A percentile compares a stretch with the other conserved stretches of the same genome.
Conservation (phyloP, 805 yeast species). For the Brettanomyces anomalus region DNA sequence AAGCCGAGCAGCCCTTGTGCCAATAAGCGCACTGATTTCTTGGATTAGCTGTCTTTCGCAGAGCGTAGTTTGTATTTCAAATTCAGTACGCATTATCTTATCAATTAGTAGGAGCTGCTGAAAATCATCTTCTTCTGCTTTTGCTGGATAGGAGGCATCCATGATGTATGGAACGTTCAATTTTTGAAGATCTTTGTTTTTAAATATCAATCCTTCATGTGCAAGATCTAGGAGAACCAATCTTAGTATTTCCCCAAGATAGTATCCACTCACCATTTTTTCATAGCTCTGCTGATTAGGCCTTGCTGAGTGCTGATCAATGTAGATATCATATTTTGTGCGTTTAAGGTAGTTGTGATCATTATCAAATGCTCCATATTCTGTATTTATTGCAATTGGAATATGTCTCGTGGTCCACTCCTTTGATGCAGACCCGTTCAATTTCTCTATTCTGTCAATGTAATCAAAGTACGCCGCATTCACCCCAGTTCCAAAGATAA, state of each 20-base stretch:
- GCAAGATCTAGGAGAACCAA: conserved; percentile 67
- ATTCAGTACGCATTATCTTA: conserved; percentile 48
- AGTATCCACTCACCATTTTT: conserved; percentile 96
- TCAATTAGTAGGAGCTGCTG: conserved; percentile 73
- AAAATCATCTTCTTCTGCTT: conserved; percentile 81
- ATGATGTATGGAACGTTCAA: conserved; percentile 59
- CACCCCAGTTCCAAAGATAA: conserved; percentile 95
- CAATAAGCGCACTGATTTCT: conserved; percentile 76
- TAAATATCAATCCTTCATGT: conserved; percentile 56
- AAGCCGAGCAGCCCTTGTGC: conserved; percentile 87
- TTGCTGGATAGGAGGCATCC: conserved; percentile 86
- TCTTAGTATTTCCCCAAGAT: conserved; percentile 87
- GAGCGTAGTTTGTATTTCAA: conserved; percentile 57
- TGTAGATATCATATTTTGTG: conserved; percentile 73
- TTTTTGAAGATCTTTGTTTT: conserved; percentile 55
- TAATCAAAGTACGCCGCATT: conserved; percentile 93
- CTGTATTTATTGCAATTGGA: conserved; percentile 95
- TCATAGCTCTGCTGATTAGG: conserved; percentile 95
- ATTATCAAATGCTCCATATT: conserved; percentile 95
- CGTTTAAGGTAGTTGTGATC: conserved; percentile 80
- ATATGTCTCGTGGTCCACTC: conserved; percentile 46
- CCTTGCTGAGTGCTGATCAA: conserved; percentile 85
- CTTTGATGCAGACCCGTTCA: conserved; percentile 55
- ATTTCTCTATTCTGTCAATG: conserved; percentile 66
- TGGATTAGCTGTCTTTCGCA: conserved; percentile 80